Evolutionary conservation across 768 basidiomycete species (phyloP).

Genomic region (Lactifluus echinatus): DNA sequence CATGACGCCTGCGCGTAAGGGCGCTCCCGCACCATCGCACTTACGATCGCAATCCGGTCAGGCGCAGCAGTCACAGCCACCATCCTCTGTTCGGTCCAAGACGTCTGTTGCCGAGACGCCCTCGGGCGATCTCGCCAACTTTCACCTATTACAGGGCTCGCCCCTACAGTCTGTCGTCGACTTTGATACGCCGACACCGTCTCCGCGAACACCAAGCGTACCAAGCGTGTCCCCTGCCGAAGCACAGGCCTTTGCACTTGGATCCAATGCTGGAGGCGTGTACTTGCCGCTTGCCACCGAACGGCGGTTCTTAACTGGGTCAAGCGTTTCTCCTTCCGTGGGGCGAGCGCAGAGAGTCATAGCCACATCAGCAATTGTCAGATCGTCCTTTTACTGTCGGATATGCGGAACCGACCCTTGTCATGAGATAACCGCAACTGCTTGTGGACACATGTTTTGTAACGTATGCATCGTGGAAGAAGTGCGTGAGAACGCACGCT

Average conservation of each 20-base stretch:
- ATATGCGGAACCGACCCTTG: slow-evolving; percentile 17
- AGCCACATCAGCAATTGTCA: neutral
- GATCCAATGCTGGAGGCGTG: neutral
- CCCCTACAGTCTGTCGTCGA: slow-evolving; percentile 16
- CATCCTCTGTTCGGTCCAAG: slow-evolving; percentile 14
- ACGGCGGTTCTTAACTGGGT: neutral
- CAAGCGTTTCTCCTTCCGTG: slow-evolving; percentile 5
- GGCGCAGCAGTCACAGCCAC: neutral
- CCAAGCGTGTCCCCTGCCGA: slow-evolving; percentile 12
- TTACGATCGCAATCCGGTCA: neutral
- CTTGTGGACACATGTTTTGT: slow-evolving; percentile 20
- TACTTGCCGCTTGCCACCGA: neutral
- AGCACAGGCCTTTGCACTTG: neutral
- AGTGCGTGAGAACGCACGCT: slow-evolving; percentile 17
- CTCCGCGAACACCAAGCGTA: slow-evolving; percentile 16
- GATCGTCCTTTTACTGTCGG: slow-evolving; percentile 16
- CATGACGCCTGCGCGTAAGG: slow-evolving; percentile 4
- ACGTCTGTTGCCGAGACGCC: slow-evolving; percentile 20
- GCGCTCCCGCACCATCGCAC: neutral
- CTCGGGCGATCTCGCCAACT: slow-evolving; percentile 21
- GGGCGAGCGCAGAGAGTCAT: slow-evolving; percentile 7
- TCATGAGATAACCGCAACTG: slow-evolving; percentile 16
- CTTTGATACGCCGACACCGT: slow-evolving; percentile 18
- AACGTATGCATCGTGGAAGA: slow-evolving; percentile 18
- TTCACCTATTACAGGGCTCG: slow-evolving; percentile 17